These are phyloP conservation scores for Rhizophagus prolifer DNA, from an alignment of 192 early-diverging fungal species.

Conservation along the genomic window DNA sequence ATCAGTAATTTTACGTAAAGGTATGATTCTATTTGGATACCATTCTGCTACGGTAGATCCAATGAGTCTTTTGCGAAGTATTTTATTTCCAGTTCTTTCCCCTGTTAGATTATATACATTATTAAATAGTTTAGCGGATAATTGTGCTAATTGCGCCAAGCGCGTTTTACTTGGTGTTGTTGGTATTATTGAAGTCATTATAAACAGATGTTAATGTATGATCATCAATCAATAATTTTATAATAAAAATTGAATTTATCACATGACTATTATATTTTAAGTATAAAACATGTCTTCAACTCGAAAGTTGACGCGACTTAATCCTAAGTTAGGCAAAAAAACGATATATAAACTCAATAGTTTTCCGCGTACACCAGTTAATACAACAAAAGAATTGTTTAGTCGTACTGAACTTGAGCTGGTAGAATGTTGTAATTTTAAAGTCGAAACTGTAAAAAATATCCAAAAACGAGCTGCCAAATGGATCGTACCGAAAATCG, in stretches of 20 bases:
- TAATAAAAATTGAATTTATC: too few relatives aligned
- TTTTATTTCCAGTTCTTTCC: constrained; percentile 69
- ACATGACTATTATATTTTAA: not conserved
- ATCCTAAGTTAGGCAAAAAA: not conserved
- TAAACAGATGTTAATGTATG: not conserved
- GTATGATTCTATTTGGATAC: constrained; percentile 60
- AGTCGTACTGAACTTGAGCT: constrained; percentile 14
- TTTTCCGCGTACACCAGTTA: constrained; percentile 4
- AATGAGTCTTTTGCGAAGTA: constrained; percentile 66
- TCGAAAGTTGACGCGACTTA: not conserved
- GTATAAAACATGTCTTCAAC: not conserved
- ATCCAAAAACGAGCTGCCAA: constrained; percentile 1
- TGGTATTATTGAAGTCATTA: not conserved
- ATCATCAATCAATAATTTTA: too few relatives aligned
- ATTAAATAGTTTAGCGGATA: constrained; percentile 55
- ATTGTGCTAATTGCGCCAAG: not conserved
- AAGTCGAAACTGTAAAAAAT: not conserved
- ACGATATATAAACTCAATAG: not conserved
- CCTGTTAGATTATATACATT: constrained; percentile 70
- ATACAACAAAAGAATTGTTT: constrained; percentile 13
- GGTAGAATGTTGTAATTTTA: constrained; percentile 18
- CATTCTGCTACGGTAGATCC: constrained; percentile 66
- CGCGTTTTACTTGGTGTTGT: not conserved
- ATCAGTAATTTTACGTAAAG: constrained; percentile 51
- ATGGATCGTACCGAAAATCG: constrained; percentile 16